phyloP scores from a whole-genome alignment of 768 basidiomycete genomes.

The Kwoniella bestiolae region DNA sequence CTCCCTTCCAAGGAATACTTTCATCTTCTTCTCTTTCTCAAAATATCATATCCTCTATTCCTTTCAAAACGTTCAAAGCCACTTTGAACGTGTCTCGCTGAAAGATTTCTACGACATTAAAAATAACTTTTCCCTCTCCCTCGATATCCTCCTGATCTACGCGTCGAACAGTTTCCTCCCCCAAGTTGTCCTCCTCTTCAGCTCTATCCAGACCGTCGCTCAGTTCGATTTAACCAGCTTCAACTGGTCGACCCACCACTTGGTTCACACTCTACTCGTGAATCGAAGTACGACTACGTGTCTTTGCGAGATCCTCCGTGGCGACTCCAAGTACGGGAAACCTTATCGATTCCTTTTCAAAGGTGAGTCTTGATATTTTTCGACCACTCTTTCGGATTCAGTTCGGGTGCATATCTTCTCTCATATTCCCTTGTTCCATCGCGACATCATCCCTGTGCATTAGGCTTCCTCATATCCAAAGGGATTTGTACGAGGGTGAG shows the following conservation, averaged over 20 bases:
- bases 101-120: not conserved
- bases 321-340: not conserved
- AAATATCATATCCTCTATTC: slow-evolving; percentile 2
- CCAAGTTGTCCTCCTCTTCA: no score
- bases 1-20: slow-evolving; percentile 1
- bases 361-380: not conserved
- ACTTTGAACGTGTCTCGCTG: not conserved
- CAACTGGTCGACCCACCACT: not conserved
- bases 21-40: not conserved
- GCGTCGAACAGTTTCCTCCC: not conserved
- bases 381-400: not conserved
- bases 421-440: not conserved
- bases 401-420: not conserved
- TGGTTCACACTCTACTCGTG: not conserved
- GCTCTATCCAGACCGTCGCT: no score
- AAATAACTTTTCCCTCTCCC: not conserved
- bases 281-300: not conserved
- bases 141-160: not conserved
- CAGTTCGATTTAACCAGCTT: not conserved
- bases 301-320: not conserved
- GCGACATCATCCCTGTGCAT: not conserved
- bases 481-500: not conserved
- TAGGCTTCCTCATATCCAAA: not conserved
- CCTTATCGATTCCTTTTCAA: not conserved
- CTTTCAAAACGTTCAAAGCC: slow-evolving; percentile 15